A percentile compares a stretch with the other conserved stretches of the same genome.
phyloP scores from a whole-genome alignment of 202 grass and related monocot genomes.

The Elaeis oleifera region DNA sequence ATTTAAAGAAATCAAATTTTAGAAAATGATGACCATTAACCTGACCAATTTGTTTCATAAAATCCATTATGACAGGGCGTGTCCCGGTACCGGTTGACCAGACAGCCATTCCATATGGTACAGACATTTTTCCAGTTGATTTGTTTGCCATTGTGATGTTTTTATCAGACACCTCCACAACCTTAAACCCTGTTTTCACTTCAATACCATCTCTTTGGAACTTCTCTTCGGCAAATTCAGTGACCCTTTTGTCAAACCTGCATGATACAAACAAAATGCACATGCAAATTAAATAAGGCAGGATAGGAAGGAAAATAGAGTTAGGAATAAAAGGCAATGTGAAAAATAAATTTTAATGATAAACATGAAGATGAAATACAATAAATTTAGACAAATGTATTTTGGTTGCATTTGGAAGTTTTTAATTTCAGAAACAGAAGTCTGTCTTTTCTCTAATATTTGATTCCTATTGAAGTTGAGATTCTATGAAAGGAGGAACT shows the following conservation, averaged over 20 bases:
- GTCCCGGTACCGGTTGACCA: slow-evolving; percentile 89
- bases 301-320: no score
- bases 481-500: no score
- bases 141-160: slow-evolving; percentile 60
- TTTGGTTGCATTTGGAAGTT: no score
- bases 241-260: slow-evolving; percentile 90
- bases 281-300: no score
- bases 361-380: no score
- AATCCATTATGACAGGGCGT: slow-evolving; percentile 57
- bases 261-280: slow-evolving; percentile 15
- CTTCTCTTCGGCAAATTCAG: slow-evolving; percentile 75
- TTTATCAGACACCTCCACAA: slow-evolving; percentile 71
- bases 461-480: no score
- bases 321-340: no score
- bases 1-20: slow-evolving; percentile 13
- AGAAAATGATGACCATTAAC: slow-evolving; percentile 22
- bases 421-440: no score
- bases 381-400: no score
- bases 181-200: slow-evolving; percentile 64
- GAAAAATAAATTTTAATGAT: no score
- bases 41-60: slow-evolving; percentile 94
- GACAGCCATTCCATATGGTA: slow-evolving; percentile 87
- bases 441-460: no score
- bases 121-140: slow-evolving; percentile 45
- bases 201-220: slow-evolving; percentile 90